phyloP scores from a whole-genome alignment of 345 rosid species.

The Adansonia digitata region DNA sequence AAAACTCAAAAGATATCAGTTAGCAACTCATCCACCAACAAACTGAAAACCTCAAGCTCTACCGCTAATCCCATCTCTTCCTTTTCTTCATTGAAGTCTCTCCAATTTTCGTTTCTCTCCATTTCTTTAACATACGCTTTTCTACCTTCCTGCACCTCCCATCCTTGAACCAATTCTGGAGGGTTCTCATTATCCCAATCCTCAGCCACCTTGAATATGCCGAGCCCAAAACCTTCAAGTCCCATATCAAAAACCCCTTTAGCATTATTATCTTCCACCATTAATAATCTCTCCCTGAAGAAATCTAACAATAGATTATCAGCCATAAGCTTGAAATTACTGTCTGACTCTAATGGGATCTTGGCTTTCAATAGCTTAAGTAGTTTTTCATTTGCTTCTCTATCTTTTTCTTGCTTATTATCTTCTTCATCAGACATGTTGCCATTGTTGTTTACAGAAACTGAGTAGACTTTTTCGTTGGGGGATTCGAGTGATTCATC shows the following conservation, averaged over 20 bases:
- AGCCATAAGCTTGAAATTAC: conserved; percentile 1
- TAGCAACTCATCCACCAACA: conserved; percentile 50
- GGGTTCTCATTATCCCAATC: conserved; percentile 56
- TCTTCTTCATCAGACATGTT: too few species aligned
- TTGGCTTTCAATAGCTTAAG: conserved; percentile 16
- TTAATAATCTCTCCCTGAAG: conserved; percentile 40
- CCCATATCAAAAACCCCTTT: neutral
- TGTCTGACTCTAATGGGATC: conserved; percentile 1
- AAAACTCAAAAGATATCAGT: conserved; percentile 26
- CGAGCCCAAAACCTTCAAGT: neutral
- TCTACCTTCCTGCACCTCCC: conserved; percentile 55
- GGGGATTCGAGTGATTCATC: conserved; percentile 22
- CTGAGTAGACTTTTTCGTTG: too few species aligned
- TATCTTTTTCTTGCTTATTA: too few species aligned
- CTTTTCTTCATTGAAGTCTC: conserved; percentile 24
- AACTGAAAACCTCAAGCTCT: conserved; percentile 43
- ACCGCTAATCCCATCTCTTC: conserved; percentile 33
- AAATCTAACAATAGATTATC: conserved; percentile 48
- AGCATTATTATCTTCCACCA: conserved; percentile 13
- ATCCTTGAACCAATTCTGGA: conserved; percentile 40
- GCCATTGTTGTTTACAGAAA: neutral
- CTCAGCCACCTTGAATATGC: conserved; percentile 32
- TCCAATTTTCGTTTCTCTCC: conserved; percentile 46
- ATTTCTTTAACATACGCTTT: conserved; percentile 40
- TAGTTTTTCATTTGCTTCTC: conserved; percentile 13